Conservation (phyloP, 2,329 filamentous ascomycete genomes). For the Apiospora pterosperma region DNA sequence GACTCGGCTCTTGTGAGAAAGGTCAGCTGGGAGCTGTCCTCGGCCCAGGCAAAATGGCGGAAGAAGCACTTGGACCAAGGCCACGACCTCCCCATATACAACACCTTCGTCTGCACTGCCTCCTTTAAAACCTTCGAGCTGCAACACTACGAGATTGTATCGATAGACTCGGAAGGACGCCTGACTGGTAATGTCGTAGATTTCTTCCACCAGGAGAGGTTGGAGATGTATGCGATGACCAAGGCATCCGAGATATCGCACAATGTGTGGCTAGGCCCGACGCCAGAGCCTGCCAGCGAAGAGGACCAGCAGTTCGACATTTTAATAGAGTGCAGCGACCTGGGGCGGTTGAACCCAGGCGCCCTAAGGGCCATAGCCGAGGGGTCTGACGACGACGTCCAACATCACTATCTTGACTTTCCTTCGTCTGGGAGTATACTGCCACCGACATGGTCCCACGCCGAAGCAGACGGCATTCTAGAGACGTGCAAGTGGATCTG, state of each 20-base stretch:
- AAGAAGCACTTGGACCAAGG: slow-evolving; percentile 57
- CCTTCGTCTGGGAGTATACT: slow-evolving; percentile 92
- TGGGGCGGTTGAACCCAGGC: slow-evolving; percentile 71
- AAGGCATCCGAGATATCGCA: slow-evolving; percentile 80
- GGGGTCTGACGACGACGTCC: slow-evolving; percentile 40
- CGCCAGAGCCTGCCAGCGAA: slow-evolving; percentile 63
- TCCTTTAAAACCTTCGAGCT: slow-evolving; percentile 71
- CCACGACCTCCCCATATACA: slow-evolving; percentile 62
- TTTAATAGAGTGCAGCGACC: slow-evolving; percentile 83
- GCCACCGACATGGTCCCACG: slow-evolving; percentile 77
- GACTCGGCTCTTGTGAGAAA: slow-evolving; percentile 58
- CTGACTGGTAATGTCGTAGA: slow-evolving; percentile 78
- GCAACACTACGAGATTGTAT: slow-evolving; percentile 66
- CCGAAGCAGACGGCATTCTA: slow-evolving; percentile 79
- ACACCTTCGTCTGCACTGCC: slow-evolving; percentile 73
- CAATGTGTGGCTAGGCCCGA: slow-evolving; percentile 89
- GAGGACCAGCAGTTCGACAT: slow-evolving; percentile 72
- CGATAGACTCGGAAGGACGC: slow-evolving; percentile 67
- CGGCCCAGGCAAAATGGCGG: slow-evolving; percentile 74
- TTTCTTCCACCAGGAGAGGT: slow-evolving; percentile 83
- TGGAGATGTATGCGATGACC: slow-evolving; percentile 94
- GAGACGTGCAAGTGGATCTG: slow-evolving; percentile 90
- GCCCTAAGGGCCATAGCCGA: slow-evolving; percentile 62
- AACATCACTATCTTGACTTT: slow-evolving; percentile 63
- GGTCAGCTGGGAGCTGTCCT: slow-evolving; percentile 65